Evolutionary conservation across 352 stramenopile genomes (phyloP).

Genomic region (Phytophthora niederhauseri): DNA sequence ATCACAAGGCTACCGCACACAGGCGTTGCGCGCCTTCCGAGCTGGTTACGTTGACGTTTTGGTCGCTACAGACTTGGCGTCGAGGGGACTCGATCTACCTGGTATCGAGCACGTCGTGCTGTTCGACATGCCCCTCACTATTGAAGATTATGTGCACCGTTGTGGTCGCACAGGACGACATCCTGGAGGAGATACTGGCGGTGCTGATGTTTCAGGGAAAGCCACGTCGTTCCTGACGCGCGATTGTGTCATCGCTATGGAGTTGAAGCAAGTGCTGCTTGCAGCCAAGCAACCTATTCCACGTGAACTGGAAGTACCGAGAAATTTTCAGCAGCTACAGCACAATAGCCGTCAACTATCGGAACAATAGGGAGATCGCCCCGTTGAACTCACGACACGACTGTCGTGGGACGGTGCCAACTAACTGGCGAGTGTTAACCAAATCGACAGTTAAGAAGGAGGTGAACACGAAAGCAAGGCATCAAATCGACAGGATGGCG

Average conservation of each 20-base stretch:
- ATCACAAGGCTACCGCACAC: conserved; percentile 68
- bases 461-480: background rate
- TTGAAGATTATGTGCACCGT: conserved; percentile 93
- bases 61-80: conserved; percentile 92
- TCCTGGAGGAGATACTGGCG: conserved; percentile 29
- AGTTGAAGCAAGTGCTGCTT: conserved; percentile 54
- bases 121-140: conserved; percentile 91
- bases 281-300: conserved; percentile 56
- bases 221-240: conserved; percentile 63
- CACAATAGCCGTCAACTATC: background rate
- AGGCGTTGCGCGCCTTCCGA: conserved; percentile 55
- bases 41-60: conserved; percentile 75
- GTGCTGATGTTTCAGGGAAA: conserved; percentile 33
- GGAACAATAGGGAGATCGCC: background rate
- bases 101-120: conserved; percentile 88
- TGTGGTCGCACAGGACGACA: conserved; percentile 75
- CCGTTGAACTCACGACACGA: background rate
- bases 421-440: background rate
- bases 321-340: conserved; percentile 38
- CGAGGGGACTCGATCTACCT: conserved; percentile 89
- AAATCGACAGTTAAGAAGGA: background rate
- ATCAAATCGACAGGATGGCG: conserved; percentile 39
- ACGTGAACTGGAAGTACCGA: conserved; percentile 48
- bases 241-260: conserved; percentile 56
- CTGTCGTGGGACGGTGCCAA: background rate